These are phyloP conservation scores for Cyclaneusma minus DNA, from an alignment of 2,329 filamentous ascomycete genomes.

Conservation along the genomic window DNA sequence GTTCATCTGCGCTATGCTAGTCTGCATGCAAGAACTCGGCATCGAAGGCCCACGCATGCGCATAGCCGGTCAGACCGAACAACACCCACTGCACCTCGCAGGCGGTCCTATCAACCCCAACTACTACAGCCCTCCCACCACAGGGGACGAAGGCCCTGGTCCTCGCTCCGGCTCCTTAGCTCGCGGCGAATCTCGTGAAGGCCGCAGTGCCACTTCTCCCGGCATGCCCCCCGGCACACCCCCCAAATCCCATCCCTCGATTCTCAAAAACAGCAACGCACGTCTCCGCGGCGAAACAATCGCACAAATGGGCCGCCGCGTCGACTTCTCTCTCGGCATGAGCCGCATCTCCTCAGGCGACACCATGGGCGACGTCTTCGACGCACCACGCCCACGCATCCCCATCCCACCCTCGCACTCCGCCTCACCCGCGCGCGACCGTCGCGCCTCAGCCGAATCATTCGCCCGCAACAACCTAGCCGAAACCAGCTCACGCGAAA, in stretches of 20 bases:
- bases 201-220: no score
- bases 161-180: slow-evolving; percentile 16
- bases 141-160: slow-evolving; percentile 9
- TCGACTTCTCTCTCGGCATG: slow-evolving; percentile 60
- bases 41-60: slow-evolving; percentile 19
- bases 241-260: slow-evolving; percentile 27
- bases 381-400: slow-evolving; percentile 27
- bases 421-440: slow-evolving; percentile 6
- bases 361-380: slow-evolving; percentile 48
- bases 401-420: slow-evolving; percentile 24
- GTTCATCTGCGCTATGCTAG: slow-evolving; percentile 84
- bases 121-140: slow-evolving; percentile 13
- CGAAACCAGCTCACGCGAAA: slow-evolving; percentile 11
- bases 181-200: slow-evolving; percentile 23
- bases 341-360: slow-evolving; percentile 39
- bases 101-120: slow-evolving; percentile 2
- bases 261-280: slow-evolving; percentile 32
- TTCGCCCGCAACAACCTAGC: slow-evolving; percentile 8
- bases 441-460: slow-evolving; percentile 2
- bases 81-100: slow-evolving; percentile 14
- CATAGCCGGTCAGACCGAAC: slow-evolving; percentile 14
- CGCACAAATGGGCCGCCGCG: slow-evolving; percentile 40
- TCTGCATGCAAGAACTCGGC: slow-evolving; percentile 41
- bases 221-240: slow-evolving; percentile 5
- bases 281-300: slow-evolving; percentile 40